These are phyloP conservation scores for Periglandula ipomoeae DNA, from an alignment of 2,329 filamentous ascomycete genomes.

Conservation along the genomic window DNA sequence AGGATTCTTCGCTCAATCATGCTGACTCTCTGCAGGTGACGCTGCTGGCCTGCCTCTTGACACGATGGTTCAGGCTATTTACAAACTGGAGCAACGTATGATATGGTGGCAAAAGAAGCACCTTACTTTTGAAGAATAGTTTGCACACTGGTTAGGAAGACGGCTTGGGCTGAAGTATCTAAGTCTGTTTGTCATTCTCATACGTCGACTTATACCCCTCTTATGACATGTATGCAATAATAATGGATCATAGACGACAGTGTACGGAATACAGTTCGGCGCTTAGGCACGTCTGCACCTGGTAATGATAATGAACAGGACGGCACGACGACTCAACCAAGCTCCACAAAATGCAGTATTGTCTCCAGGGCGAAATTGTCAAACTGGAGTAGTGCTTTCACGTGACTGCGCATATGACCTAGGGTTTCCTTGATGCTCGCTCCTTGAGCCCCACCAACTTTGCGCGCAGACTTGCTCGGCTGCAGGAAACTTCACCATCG, in stretches of 20 bases:
- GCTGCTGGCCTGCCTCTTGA: constrained; percentile 25
- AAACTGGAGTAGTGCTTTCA: constrained; percentile 11
- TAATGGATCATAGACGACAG: no score
- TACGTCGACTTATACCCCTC: no score
- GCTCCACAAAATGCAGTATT: neutral
- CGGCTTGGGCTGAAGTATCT: no score
- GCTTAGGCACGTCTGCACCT: no score
- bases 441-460: constrained; percentile 35
- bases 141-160: no score
- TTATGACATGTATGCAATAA: no score
- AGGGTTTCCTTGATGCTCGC: constrained; percentile 26
- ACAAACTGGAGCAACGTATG: constrained; percentile 29
- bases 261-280: no score
- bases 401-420: constrained; percentile 24
- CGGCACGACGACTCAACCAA: no score
- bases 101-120: constrained; percentile 22
- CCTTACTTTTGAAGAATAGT: neutral
- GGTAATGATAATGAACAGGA: no score
- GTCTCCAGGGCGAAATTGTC: neutral
- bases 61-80: constrained; percentile 25
- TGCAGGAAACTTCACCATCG: constrained; percentile 29
- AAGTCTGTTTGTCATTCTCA: no score
- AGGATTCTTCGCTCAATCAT: neutral
- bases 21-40: constrained; percentile 16
- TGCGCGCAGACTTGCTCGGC: constrained; percentile 25